Evolutionary conservation across 305 asterid genomes (phyloP), one percentile per base, ranked within the genome.

Genomic region (Solanum aculeatissimum): DNA sequence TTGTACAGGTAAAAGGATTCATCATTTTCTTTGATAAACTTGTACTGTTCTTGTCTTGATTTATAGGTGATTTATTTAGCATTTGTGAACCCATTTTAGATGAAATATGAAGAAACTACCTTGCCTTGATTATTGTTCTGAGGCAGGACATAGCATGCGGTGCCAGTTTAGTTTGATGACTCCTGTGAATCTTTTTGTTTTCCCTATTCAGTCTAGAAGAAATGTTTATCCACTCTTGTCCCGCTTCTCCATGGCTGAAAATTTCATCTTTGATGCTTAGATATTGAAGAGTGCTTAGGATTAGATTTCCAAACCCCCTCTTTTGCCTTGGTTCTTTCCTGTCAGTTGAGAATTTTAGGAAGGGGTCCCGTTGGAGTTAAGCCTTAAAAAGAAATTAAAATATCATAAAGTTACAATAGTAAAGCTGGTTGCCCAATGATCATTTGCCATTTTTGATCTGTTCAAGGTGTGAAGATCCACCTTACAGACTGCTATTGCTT

Each of bases 1-100:
- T 65, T 85, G 53, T 87, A 72, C 88, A 86, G 94, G 98, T 93
- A 89, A 84, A 47, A 27, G 7, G 81, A 75, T 72, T 63, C 84
- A 38, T 68, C 57, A 8, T 66, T 66, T 29, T 29, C 79, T 82
- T 62, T 25, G 74, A 82, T 75, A 49, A 75, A 47, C 62, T 49
- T 47, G 62, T 49, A 14, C 4, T 69, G 55, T 25, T 47, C 7
- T 75, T 75, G 58, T 75, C 43, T 27, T 75, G 62, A 49, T 47
- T 6, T 75, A 11, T 75, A 12, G n/a, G 43, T 47, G 62, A 35
- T 49, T 45, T 19, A 27, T 75, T 15, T 75, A 75, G 54, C 81
- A 47, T 75, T 47, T 75, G 81, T 47, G 49, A 75, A 15, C 58
- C 49, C 43, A 75, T 75, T 47, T 75, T 75, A 38, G 54, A 40